Percentiles rank a stretch among this genome's conserved stretches.
These are phyloP conservation scores for Lactarius sp. DNA, from an alignment of 768 basidiomycete species.

Conservation along the genomic window DNA sequence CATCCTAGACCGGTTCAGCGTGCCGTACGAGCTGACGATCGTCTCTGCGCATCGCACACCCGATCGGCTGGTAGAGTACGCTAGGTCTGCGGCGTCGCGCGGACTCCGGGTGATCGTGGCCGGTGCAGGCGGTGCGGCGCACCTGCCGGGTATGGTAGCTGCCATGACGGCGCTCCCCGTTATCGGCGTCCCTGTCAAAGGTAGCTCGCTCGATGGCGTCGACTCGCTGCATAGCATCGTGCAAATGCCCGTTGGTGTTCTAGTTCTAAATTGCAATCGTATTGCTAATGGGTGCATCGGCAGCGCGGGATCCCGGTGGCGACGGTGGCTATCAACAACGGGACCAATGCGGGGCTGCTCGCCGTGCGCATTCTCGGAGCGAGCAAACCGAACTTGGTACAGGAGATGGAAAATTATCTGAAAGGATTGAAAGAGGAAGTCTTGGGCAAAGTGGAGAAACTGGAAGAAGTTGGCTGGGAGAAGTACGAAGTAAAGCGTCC, in stretches of 20 bases:
- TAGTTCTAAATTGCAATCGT: neutral
- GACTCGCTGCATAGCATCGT: slow-evolving; percentile 98
- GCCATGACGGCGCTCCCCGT: slow-evolving; percentile 90
- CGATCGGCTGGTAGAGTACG: slow-evolving; percentile 76
- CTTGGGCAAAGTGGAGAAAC: slow-evolving; percentile 65
- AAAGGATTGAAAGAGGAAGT: slow-evolving; percentile 69
- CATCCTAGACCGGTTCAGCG: slow-evolving; percentile 71
- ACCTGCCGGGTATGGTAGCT: slow-evolving; percentile 98
- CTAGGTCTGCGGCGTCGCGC: slow-evolving; percentile 61
- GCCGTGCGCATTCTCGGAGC: slow-evolving; percentile 86
- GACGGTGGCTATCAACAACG: slow-evolving; percentile 95
- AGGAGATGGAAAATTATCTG: slow-evolving; percentile 71
- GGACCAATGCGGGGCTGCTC: slow-evolving; percentile 87
- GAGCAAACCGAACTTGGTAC: slow-evolving; percentile 59
- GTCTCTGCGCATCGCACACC: slow-evolving; percentile 97
- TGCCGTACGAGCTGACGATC: slow-evolving; percentile 93
- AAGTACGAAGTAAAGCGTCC: slow-evolving; percentile 49
- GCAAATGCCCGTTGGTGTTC: slow-evolving; percentile 87
- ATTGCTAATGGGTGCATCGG: slow-evolving; percentile 8
- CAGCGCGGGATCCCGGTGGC: slow-evolving; percentile 96
- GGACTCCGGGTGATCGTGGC: slow-evolving; percentile 80
- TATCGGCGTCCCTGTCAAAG: slow-evolving; percentile 95
- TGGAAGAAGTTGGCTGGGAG: slow-evolving; percentile 85
- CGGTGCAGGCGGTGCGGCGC: slow-evolving; percentile 97
- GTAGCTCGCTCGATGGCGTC: slow-evolving; percentile 88